A percentile compares a stretch with the other conserved stretches of the same genome.
phyloP scores from a whole-genome alignment of 345 rosid genomes.

The Brassica juncea region DNA sequence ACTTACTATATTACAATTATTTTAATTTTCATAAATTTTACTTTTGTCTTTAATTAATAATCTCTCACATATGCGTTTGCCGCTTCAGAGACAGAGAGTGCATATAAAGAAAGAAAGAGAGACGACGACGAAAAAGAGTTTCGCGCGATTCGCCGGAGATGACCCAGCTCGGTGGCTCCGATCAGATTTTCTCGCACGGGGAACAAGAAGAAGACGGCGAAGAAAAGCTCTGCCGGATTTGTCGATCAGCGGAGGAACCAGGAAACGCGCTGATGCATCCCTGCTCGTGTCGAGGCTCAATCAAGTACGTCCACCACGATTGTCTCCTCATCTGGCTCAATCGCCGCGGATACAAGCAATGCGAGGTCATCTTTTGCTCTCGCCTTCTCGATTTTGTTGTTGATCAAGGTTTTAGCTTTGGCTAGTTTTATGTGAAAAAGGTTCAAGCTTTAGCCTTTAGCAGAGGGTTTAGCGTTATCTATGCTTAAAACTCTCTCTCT shows the following conservation, averaged over 20 bases:
- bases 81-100: too few relatives aligned
- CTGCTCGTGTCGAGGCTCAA: constrained; percentile 29
- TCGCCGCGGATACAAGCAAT: constrained; percentile 10
- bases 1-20: too few relatives aligned
- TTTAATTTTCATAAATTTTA: too few relatives aligned
- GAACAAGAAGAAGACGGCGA: constrained; percentile 15
- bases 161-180: too few relatives aligned
- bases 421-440: background rate
- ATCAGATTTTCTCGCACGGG: too few relatives aligned
- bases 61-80: too few relatives aligned
- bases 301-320: constrained; percentile 33
- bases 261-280: constrained; percentile 29
- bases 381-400: too few relatives aligned
- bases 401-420: background rate
- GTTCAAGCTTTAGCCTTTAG: too few relatives aligned
- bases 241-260: constrained; percentile 28
- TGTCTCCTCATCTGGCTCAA: constrained; percentile 34
- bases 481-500: background rate
- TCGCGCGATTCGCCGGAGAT: too few relatives aligned
- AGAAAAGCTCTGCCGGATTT: constrained; percentile 22
- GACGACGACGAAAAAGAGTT: too few relatives aligned
- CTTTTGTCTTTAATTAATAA: too few relatives aligned
- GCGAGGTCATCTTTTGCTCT: constrained; percentile 9
- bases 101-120: too few relatives aligned
- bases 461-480: background rate